Base-by-base conservation (phyloP, 441 rosid species). In the Populus hybrid region DNA sequence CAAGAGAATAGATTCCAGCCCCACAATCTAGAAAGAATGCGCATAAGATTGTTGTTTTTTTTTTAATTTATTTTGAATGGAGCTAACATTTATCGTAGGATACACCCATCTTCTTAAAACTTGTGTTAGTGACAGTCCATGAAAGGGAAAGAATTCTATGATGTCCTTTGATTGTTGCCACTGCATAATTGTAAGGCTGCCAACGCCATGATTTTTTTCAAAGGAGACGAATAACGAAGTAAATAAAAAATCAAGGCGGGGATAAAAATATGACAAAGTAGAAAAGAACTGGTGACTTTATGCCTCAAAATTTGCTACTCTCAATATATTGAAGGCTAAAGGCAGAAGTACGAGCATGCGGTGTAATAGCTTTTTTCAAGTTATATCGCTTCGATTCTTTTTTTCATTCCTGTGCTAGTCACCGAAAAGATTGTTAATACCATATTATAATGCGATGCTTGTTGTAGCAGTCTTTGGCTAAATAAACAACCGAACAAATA, bases 1-100 rank as follows among this genome's bases (percentile, higher is more conserved):
- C 5, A 18, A 81, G 73, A 61, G 78, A 79, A 81, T 75, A 67
- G 82, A 86, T 84, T 86, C 87, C 85, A 71, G n/a, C 79, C 82
- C 82, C 80, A 77, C 79, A 67, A 57, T 66, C 84, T 67, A 79
- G 70, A 86, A 75, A 70, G 67, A 40, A 59, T 23, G 69, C 19
- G 57, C 32, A 6, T 11, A 24, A 38, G 46, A 19, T 63, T 50
- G 30, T 28, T 28, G 30, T 2, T 28, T 28, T 28, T 26, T 0
- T 66, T 57, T n/a, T 2, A 28, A 2, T 28, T 24, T 57, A 23
- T 75, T 82, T 75, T 26, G n/a, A 21, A 3, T 19, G 9, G 24
- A 30, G 21, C 36, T 34, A 14, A 34, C 19, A 32, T 6, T 7
- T 34, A 68, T 53, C 21, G 24, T 8, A 32, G 10, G 21, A 30